Conservation (phyloP, 371 early-diverging fungal species). For the Lichtheimia ramosa region DNA sequence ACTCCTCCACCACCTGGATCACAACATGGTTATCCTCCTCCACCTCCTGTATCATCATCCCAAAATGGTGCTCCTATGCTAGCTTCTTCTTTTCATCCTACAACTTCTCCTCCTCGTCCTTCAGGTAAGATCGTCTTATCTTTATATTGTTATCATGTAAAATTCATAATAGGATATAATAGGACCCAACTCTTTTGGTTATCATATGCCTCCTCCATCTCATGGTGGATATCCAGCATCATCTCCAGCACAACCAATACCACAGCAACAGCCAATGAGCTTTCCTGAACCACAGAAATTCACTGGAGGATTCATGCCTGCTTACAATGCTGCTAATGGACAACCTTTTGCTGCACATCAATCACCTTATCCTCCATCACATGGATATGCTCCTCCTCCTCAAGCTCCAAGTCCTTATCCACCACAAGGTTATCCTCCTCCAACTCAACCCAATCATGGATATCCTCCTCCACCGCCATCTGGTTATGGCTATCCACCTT, state of each 20-base stretch:
- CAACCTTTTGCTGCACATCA: conserved; percentile 23
- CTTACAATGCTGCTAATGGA: conserved; percentile 6
- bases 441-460: neutral
- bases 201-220: neutral
- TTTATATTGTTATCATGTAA: too few relatives aligned
- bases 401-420: conserved; percentile 3
- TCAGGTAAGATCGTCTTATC: too few relatives aligned
- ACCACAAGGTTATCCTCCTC: conserved; percentile 18
- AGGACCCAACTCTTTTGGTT: too few relatives aligned
- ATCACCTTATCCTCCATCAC: conserved; percentile 12
- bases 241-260: neutral
- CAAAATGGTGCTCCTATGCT: neutral
- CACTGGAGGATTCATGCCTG: conserved; percentile 11
- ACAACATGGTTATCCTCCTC: neutral
- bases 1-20: neutral
- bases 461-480: neutral
- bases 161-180: too few relatives aligned
- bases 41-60: neutral
- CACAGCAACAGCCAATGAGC: conserved; percentile 3
- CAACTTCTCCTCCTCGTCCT: neutral
- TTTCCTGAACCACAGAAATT: conserved; percentile 21
- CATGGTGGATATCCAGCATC: neutral
- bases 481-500: neutral
- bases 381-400: conserved; percentile 15
- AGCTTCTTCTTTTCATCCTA: conserved; percentile 1